Conservation (phyloP, 2,329 filamentous ascomycete genomes). For the Cladorrhinum sp. region DNA sequence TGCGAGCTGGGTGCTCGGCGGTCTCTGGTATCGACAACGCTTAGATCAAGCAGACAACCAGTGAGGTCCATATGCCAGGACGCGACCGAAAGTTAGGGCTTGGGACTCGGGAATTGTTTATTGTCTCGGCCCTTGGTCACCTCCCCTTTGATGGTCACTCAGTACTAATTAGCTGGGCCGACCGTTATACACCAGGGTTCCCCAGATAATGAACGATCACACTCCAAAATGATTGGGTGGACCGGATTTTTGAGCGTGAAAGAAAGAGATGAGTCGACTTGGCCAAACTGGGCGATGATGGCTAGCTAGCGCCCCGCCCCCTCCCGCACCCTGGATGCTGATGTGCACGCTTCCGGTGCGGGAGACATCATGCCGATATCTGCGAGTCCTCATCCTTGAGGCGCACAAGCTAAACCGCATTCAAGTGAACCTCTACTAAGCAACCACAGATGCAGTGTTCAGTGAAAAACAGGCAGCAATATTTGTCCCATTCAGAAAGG, state of each 20-base stretch:
- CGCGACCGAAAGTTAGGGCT: not conserved
- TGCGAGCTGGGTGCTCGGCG: not conserved
- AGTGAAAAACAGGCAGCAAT: not conserved
- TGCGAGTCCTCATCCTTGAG: not conserved
- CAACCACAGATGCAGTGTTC: not conserved
- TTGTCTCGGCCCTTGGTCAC: not conserved
- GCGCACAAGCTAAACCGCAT: not conserved
- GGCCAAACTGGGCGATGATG: constrained; percentile 5
- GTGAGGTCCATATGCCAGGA: not conserved
- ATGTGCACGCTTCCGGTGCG: not conserved
- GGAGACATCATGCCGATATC: not conserved
- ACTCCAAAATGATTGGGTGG: constrained; percentile 1
- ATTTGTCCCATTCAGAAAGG: not conserved
- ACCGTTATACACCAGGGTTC: constrained; percentile 7
- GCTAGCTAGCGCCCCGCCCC: not conserved
- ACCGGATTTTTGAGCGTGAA: not conserved
- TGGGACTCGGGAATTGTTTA: not conserved
- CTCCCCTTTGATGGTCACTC: not conserved
- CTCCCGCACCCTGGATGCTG: constrained; percentile 1
- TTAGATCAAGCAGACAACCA: no score
- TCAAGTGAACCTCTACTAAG: constrained; percentile 1
- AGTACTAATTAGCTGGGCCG: not conserved
- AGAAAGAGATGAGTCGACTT: constrained; percentile 5
- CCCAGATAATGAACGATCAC: constrained; percentile 1
- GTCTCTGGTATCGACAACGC: not conserved